A percentile compares a stretch with the other conserved stretches of the same genome.
phyloP scores from a whole-genome alignment of 805 yeast genomes.

The Starmerella sp. region DNA sequence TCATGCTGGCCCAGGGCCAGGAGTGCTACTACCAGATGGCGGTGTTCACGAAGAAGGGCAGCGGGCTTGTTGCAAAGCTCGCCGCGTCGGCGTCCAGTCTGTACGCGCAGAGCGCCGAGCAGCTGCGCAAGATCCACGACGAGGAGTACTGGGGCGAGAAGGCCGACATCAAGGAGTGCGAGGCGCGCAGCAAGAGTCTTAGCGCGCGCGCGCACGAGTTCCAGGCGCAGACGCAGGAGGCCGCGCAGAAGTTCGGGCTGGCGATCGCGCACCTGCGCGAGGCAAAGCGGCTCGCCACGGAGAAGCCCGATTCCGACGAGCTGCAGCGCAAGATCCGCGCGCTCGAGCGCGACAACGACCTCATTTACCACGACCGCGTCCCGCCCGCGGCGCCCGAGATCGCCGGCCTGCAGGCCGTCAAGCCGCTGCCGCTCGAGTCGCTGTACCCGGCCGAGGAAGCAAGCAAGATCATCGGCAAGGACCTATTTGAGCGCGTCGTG shows the following conservation, averaged over 20 bases:
- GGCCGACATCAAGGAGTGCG: conserved; percentile 43
- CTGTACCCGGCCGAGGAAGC: conserved; percentile 33
- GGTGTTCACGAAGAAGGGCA: conserved; percentile 38
- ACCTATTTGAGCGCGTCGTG: conserved; percentile 65
- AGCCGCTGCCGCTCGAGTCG: conserved; percentile 40
- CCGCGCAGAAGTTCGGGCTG: conserved; percentile 53
- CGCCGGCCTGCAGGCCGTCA: conserved; percentile 57
- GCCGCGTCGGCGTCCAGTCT: conserved; percentile 49
- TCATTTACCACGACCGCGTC: conserved; percentile 67
- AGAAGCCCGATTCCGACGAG: conserved; percentile 22
- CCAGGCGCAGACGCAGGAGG: conserved; percentile 45
- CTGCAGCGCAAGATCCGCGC: conserved; percentile 21
- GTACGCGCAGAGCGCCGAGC: conserved; percentile 43
- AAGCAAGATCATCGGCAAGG: conserved; percentile 36
- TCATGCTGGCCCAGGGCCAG: conserved; percentile 81
- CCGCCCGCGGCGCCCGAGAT: conserved; percentile 60
- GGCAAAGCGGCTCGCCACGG: conserved; percentile 30
- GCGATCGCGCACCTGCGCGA: conserved; percentile 55
- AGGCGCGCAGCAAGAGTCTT: conserved; percentile 45
- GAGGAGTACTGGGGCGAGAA: conserved; percentile 34
- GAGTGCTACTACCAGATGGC: conserved; percentile 64
- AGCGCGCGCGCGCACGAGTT: conserved; percentile 50
- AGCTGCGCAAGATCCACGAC: conserved; percentile 27
- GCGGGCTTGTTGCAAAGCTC: conserved; percentile 63
- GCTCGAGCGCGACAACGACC: conserved; percentile 74